phyloP scores from a whole-genome alignment of 495 filamentous ascomycete genomes.

The Chaetomidium leptoderma region DNA sequence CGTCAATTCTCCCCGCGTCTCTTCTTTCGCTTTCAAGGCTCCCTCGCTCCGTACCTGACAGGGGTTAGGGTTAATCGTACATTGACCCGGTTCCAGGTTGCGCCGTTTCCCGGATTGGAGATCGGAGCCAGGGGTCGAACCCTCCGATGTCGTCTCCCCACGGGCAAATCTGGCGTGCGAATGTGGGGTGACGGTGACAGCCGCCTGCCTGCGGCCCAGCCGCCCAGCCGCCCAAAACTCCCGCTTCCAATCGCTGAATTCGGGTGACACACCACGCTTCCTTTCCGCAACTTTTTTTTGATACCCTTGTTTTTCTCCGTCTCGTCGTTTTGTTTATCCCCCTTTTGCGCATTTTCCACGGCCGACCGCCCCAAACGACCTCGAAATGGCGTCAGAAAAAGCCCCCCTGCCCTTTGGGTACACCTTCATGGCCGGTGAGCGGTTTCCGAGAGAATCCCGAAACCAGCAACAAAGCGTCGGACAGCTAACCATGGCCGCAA shows the following conservation, averaged over 20 bases:
- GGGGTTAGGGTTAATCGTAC: constrained; percentile 1
- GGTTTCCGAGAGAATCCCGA: constrained; percentile 12
- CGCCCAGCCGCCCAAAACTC: constrained; percentile 4
- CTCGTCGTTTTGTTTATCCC: constrained; percentile 5
- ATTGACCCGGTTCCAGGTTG: background rate
- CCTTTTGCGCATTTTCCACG: background rate
- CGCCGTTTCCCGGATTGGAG: background rate
- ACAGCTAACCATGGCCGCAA: constrained; percentile 22
- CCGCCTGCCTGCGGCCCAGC: background rate
- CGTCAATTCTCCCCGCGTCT: no score
- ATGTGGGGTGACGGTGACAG: no score
- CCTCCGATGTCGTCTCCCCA: constrained; percentile 25
- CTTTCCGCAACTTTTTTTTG: constrained; percentile 13
- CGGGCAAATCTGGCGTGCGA: background rate
- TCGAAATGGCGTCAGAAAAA: constrained; percentile 32
- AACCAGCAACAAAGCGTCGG: constrained; percentile 3
- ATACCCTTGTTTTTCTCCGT: constrained; percentile 16
- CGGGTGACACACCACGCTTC: constrained; percentile 12
- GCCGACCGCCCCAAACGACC: background rate
- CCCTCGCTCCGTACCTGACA: no score
- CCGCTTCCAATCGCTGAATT: constrained; percentile 12
- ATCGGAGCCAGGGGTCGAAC: constrained; percentile 11
- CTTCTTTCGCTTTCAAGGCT: no score
- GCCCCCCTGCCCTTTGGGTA: constrained; percentile 35
- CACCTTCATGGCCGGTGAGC: constrained; percentile 35